phyloP scores from a whole-genome alignment of 2,329 filamentous ascomycete genomes.

The Nigrospora oryzae region DNA sequence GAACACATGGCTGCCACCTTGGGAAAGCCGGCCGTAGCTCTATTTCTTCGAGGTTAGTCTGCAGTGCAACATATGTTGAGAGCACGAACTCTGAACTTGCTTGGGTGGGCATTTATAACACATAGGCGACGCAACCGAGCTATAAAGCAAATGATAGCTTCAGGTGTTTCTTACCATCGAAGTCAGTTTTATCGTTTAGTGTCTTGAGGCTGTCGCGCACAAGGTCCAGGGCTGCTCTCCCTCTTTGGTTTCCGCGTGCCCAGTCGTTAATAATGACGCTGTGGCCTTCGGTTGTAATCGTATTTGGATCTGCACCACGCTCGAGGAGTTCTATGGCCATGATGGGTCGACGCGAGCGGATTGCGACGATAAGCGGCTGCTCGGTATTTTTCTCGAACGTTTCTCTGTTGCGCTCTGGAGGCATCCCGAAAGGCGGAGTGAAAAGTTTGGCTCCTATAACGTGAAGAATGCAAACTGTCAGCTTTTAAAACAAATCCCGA shows the following conservation, averaged over 20 bases:
- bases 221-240: constrained; percentile 50
- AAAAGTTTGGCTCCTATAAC: constrained; percentile 2
- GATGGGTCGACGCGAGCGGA: constrained; percentile 33
- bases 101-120: no score
- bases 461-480: not conserved
- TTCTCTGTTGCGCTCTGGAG: constrained; percentile 35
- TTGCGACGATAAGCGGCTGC: constrained; percentile 62
- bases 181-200: not conserved
- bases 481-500: not conserved
- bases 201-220: constrained; percentile 40
- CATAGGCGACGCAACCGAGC: not conserved
- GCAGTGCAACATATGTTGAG: no score
- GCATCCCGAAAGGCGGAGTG: constrained; percentile 5
- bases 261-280: constrained; percentile 24
- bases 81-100: no score
- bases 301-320: constrained; percentile 57
- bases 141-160: not conserved
- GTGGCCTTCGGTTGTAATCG: constrained; percentile 34
- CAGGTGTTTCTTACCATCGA: not conserved
- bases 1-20: no score
- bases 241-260: constrained; percentile 24
- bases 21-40: no score
- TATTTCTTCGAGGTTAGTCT: no score
- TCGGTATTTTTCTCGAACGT: constrained; percentile 37
- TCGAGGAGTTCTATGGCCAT: constrained; percentile 51